Conservation (phyloP, 1,139 yeast genomes). For the Taphrina sp. region DNA sequence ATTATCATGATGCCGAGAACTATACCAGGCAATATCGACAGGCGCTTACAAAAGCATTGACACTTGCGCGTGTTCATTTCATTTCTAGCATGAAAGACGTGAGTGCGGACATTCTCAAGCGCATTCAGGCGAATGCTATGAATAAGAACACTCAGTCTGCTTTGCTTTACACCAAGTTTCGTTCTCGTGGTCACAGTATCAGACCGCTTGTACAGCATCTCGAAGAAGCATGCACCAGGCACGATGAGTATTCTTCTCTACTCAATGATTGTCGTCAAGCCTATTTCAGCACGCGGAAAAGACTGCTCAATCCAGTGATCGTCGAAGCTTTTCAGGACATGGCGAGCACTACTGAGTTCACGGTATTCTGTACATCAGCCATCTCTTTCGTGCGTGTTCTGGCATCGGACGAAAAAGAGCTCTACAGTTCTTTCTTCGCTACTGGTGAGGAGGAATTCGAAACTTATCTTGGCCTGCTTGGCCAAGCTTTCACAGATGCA, state of each 20-base stretch:
- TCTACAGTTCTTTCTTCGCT: slow-evolving; percentile 58
- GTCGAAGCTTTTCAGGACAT: slow-evolving; percentile 39
- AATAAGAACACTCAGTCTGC: slow-evolving; percentile 53
- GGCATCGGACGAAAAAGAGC: slow-evolving; percentile 58
- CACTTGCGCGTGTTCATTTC: slow-evolving; percentile 69
- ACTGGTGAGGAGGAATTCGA: slow-evolving; percentile 46
- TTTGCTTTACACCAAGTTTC: slow-evolving; percentile 61
- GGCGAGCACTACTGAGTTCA: slow-evolving; percentile 39
- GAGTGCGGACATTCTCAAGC: slow-evolving; percentile 48
- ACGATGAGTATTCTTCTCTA: slow-evolving; percentile 65
- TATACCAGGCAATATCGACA: slow-evolving; percentile 75
- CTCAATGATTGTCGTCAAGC: slow-evolving; percentile 62
- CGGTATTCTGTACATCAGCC: slow-evolving; percentile 53
- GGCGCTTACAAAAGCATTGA: slow-evolving; percentile 78
- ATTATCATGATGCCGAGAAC: slow-evolving; percentile 66
- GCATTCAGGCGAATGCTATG: slow-evolving; percentile 43
- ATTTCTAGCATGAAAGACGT: slow-evolving; percentile 55
- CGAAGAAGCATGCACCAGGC: slow-evolving; percentile 50
- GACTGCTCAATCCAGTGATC: slow-evolving; percentile 51
- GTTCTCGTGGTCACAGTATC: slow-evolving; percentile 49
- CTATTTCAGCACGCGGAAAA: slow-evolving; percentile 59
- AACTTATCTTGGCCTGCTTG: slow-evolving; percentile 59
- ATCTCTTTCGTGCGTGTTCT: slow-evolving; percentile 59
- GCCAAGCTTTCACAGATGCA: slow-evolving; percentile 74
- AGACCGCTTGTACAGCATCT: slow-evolving; percentile 54